phyloP scores from a whole-genome alignment of 2,329 filamentous ascomycete genomes.

The Talaromyces sp. region DNA sequence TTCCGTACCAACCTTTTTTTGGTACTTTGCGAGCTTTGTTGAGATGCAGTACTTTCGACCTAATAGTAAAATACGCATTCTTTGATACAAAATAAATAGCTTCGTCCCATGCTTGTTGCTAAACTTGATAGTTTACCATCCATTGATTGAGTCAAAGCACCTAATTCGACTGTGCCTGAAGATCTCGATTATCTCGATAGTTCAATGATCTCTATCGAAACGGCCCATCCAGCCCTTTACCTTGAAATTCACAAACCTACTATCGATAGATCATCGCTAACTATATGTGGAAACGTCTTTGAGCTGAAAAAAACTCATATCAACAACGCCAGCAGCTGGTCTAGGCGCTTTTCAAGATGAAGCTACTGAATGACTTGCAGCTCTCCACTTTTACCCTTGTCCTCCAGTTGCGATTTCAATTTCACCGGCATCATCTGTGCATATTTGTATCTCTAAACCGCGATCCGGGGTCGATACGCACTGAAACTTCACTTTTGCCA shows the following conservation, averaged over 20 bases:
- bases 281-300: background rate
- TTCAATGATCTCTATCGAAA: background rate
- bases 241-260: background rate
- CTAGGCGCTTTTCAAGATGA: background rate
- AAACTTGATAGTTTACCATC: background rate
- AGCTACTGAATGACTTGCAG: background rate
- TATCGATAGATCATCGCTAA: background rate
- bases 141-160: background rate
- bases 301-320: background rate
- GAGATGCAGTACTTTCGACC: background rate
- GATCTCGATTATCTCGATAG: background rate
- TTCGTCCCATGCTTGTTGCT: background rate
- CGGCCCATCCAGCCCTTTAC: background rate
- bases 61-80: background rate
- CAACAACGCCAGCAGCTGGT: background rate
- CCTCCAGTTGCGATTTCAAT: background rate
- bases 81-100: background rate
- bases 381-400: background rate
- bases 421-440: background rate
- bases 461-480: background rate
- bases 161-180: background rate
- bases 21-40: background rate
- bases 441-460: background rate
- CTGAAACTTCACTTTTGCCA: background rate
- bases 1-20: background rate